Conservation (phyloP, 2,329 filamentous ascomycete species). For the Spiromastix sp. region DNA sequence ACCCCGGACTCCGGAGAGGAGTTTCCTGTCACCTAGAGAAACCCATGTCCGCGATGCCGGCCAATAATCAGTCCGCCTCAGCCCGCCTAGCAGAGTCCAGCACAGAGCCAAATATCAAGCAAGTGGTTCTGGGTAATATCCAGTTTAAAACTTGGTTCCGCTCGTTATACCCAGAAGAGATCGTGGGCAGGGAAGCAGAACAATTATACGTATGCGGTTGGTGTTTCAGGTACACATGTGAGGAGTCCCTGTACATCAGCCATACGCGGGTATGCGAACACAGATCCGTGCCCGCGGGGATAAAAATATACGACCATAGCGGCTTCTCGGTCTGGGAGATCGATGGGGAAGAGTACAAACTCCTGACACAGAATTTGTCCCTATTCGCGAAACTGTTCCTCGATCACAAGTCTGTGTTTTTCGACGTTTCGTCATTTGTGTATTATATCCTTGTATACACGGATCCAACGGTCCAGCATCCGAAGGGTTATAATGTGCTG, state of each 20-base stretch:
- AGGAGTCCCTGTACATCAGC: slow-evolving; percentile 25
- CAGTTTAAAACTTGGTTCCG: slow-evolving; percentile 88
- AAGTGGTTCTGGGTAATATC: slow-evolving; percentile 74
- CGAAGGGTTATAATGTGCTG: slow-evolving; percentile 50
- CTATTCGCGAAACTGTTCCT: slow-evolving; percentile 96
- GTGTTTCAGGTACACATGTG: slow-evolving; percentile 81
- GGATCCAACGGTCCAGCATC: slow-evolving; percentile 31
- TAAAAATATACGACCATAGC: slow-evolving; percentile 65
- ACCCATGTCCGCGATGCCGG: slow-evolving; percentile 3
- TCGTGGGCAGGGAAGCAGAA: slow-evolving; percentile 42
- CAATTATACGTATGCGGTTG: slow-evolving; percentile 77
- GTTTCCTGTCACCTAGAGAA: no score
- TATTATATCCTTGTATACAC: slow-evolving; percentile 86
- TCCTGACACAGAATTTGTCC: slow-evolving; percentile 91
- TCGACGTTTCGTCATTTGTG: slow-evolving; percentile 87
- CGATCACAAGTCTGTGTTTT: slow-evolving; percentile 97
- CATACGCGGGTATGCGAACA: slow-evolving; percentile 43
- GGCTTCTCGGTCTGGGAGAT: slow-evolving; percentile 86
- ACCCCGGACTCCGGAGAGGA: no score
- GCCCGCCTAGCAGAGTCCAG: slow-evolving; percentile 19
- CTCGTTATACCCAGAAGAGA: slow-evolving; percentile 72
- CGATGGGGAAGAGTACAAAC: slow-evolving; percentile 76
- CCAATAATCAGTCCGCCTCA: slow-evolving; percentile 2
- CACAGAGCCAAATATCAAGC: slow-evolving; percentile 67
- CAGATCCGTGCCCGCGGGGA: slow-evolving; percentile 51